phyloP scores from a whole-genome alignment of 148 eudicot species.

The Persicaria maculosa region DNA sequence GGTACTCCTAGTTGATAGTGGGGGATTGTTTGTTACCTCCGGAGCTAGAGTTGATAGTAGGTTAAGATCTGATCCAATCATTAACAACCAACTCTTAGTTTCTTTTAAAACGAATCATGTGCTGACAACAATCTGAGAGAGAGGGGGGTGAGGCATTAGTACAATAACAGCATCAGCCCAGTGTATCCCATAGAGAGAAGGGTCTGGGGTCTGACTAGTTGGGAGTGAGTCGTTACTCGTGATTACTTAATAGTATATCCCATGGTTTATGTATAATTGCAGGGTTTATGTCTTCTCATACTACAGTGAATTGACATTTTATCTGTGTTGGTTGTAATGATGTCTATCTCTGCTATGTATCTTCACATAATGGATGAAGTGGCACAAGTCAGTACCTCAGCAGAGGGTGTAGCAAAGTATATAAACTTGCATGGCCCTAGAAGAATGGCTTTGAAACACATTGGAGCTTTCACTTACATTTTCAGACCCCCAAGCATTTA shows the following conservation, averaged over 20 bases:
- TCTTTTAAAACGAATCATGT: too few relatives aligned
- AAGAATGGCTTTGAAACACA: slow-evolving; percentile 75
- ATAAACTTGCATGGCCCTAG: slow-evolving; percentile 64
- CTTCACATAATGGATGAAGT: slow-evolving; percentile 77
- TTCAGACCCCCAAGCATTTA: slow-evolving; percentile 60
- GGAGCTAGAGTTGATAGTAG: background rate
- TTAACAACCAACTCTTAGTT: too few relatives aligned
- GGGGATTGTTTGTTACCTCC: too few relatives aligned
- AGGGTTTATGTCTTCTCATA: background rate
- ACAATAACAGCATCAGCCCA: too few relatives aligned
- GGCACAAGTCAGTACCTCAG: slow-evolving; percentile 57
- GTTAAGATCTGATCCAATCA: background rate
- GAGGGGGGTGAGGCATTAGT: too few relatives aligned
- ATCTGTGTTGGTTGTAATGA: background rate
- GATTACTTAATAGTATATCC: too few relatives aligned
- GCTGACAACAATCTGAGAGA: too few relatives aligned
- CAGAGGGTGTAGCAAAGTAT: slow-evolving; percentile 56
- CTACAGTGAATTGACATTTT: background rate
- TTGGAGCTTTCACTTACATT: slow-evolving; percentile 68
- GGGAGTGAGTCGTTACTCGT: too few relatives aligned
- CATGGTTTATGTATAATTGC: too few relatives aligned
- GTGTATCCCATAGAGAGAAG: too few relatives aligned
- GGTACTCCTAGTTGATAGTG: too few relatives aligned
- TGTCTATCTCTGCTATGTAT: background rate
- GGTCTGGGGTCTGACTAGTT: too few relatives aligned